Evolutionary conservation across 108 stramenopile species (phyloP).

Genomic region (Pseudonitzschia pungens): DNA sequence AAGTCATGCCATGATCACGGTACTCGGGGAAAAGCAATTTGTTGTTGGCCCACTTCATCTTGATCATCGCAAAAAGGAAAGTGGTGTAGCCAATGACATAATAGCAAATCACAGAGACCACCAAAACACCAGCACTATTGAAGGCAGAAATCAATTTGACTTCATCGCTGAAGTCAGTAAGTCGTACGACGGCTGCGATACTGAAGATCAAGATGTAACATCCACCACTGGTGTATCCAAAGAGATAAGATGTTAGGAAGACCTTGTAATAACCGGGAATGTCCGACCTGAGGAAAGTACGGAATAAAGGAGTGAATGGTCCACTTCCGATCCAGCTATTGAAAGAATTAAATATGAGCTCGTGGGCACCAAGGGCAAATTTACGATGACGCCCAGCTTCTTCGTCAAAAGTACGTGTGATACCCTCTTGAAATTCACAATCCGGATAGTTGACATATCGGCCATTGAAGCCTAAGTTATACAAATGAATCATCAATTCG

Average conservation of each 20-base stretch:
- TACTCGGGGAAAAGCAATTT: constrained; percentile 55
- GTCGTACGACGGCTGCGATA: constrained; percentile 36
- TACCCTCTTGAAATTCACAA: constrained; percentile 60
- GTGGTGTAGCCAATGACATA: constrained; percentile 53
- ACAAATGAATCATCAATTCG: constrained; percentile 61
- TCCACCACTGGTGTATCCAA: constrained; percentile 52
- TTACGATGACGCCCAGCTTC: constrained; percentile 64
- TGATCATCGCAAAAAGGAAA: constrained; percentile 46
- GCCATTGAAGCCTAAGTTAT: constrained; percentile 61
- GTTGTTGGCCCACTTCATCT: constrained; percentile 53
- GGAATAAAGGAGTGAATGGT: constrained; percentile 50
- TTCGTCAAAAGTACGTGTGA: constrained; percentile 64
- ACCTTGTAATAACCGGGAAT: constrained; percentile 66
- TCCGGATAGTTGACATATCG: constrained; percentile 56
- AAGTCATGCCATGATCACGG: constrained; percentile 29
- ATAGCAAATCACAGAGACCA: constrained; percentile 42
- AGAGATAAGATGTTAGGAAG: constrained; percentile 49
- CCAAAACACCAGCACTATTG: constrained; percentile 46
- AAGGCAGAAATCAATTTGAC: constrained; percentile 32
- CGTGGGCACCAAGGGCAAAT: constrained; percentile 56
- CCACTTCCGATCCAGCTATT: constrained; percentile 49
- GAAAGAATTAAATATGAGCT: constrained; percentile 58
- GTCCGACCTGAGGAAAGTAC: constrained; percentile 46
- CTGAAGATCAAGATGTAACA: constrained; percentile 44
- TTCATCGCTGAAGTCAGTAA: constrained; percentile 30